phyloP scores from a whole-genome alignment of 2,329 filamentous ascomycete species.

The Colletotrichum gigasporum region DNA sequence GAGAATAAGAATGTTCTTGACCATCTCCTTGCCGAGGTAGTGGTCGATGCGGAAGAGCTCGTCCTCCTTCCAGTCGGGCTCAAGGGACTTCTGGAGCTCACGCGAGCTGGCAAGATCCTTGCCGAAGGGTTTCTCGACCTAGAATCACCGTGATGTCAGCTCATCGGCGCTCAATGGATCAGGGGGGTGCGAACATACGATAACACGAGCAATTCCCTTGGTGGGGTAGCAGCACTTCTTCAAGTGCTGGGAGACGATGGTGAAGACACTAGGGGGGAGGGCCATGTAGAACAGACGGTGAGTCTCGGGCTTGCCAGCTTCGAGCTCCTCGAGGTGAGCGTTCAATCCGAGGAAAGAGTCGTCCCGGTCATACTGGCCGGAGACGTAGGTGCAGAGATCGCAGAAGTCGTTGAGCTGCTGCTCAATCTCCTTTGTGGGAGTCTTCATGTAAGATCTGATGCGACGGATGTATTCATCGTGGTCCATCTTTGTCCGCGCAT shows the following conservation, averaged over 20 bases:
- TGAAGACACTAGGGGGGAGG: conserved; percentile 96
- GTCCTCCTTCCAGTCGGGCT: conserved; percentile 98
- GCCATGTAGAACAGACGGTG: conserved; percentile 99
- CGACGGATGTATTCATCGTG: conserved; percentile 93
- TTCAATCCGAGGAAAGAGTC: conserved; percentile 90
- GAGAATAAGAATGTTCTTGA: conserved; percentile 98
- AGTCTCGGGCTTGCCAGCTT: conserved; percentile 82
- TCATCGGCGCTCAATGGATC: neutral
- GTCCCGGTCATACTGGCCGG: conserved; percentile 98
- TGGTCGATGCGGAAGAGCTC: conserved; percentile 99
- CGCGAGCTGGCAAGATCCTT: conserved; percentile 96
- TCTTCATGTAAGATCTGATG: conserved; percentile 98
- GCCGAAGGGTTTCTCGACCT: conserved; percentile 99
- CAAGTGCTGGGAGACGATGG: conserved; percentile 94
- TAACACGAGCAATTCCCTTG: conserved; percentile 90
- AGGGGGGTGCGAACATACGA: conserved; percentile 71
- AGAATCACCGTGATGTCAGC: conserved; percentile 29
- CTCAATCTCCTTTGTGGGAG: conserved; percentile 95
- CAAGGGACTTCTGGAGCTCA: conserved; percentile 92
- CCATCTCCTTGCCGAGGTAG: conserved; percentile 99
- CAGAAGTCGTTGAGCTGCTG: conserved; percentile 93
- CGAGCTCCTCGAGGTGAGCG: conserved; percentile 85
- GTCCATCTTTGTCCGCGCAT: conserved; percentile 99
- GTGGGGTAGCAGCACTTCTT: conserved; percentile 97
- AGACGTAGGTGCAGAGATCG: conserved; percentile 88